phyloP scores from a whole-genome alignment of 306 rosid species.

The Pueraria montana region DNA sequence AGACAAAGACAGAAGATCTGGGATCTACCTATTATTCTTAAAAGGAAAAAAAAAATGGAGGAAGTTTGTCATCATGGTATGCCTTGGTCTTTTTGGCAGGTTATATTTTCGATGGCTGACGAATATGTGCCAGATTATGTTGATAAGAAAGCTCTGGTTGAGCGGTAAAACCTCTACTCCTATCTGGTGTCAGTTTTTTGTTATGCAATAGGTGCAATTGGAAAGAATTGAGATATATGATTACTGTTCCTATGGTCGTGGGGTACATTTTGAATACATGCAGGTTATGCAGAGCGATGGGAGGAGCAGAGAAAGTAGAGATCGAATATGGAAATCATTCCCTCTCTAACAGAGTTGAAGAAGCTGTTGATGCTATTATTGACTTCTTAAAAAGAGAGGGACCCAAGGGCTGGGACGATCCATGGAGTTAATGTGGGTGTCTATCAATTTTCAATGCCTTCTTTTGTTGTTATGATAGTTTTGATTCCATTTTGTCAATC shows the following conservation, averaged over 20 bases:
- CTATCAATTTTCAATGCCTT: conserved; percentile 3
- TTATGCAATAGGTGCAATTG: conserved; percentile 20
- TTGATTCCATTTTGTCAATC: conserved; percentile 24
- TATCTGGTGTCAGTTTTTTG: conserved; percentile 13
- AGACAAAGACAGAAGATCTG: conserved; percentile 23
- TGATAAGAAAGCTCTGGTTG: conserved; percentile 86
- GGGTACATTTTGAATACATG: conserved; percentile 46
- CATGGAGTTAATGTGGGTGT: conserved; percentile 73
- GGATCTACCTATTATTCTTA: conserved; percentile 3
- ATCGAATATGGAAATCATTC: conserved; percentile 94
- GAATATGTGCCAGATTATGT: conserved; percentile 97
- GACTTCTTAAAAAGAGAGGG: conserved; percentile 89
- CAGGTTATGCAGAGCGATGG: conserved; percentile 95
- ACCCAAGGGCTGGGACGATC: conserved; percentile 99
- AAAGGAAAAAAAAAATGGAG: neutral
- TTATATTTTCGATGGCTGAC: conserved; percentile 93
- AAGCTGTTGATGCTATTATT: conserved; percentile 83
- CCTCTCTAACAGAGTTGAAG: conserved; percentile 89
- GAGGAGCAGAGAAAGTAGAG: conserved; percentile 95
- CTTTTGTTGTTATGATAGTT: conserved; percentile 19
- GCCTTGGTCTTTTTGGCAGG: conserved; percentile 62
- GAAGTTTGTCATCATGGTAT: conserved; percentile 26
- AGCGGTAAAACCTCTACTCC: conserved; percentile 65
- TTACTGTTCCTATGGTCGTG: conserved; percentile 7
- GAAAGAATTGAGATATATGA: conserved; percentile 26